phyloP scores from a whole-genome alignment of 148 eudicot species.

The Nepenthes mirabilis region DNA sequence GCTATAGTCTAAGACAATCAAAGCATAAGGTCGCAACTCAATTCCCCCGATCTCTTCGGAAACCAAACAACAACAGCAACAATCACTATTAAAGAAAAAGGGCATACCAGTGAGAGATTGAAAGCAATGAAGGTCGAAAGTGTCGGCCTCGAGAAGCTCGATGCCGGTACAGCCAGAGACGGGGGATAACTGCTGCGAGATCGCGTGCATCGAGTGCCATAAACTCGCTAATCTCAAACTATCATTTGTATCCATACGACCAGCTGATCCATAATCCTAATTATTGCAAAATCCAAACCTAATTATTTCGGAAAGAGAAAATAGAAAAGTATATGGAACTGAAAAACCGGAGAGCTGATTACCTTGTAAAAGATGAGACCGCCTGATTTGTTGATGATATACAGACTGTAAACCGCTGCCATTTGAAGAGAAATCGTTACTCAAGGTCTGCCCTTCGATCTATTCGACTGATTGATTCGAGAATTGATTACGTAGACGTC shows the following conservation, averaged over 20 bases:
- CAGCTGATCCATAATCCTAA: slow-evolving; percentile 94
- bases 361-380: slow-evolving; percentile 96
- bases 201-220: slow-evolving; percentile 99
- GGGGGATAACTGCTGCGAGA: slow-evolving; percentile 95
- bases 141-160: slow-evolving; percentile 89
- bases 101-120: slow-evolving; percentile 83
- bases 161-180: slow-evolving; percentile 61
- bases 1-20: no score
- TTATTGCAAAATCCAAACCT: not conserved
- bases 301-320: not conserved
- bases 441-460: not conserved
- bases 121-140: slow-evolving; percentile 91
- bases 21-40: no score
- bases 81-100: not conserved
- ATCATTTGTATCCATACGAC: slow-evolving; percentile 94
- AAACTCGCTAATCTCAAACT: slow-evolving; percentile 91
- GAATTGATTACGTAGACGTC: not conserved
- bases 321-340: not conserved
- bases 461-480: not conserved
- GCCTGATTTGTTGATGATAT: slow-evolving; percentile 91
- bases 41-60: not conserved
- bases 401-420: slow-evolving; percentile 80
- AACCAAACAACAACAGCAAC: not conserved
- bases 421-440: slow-evolving; percentile 14
- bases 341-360: not conserved